Evolutionary conservation across 345 rosid genomes (phyloP).

Genomic region (Lepidium sativum): DNA sequence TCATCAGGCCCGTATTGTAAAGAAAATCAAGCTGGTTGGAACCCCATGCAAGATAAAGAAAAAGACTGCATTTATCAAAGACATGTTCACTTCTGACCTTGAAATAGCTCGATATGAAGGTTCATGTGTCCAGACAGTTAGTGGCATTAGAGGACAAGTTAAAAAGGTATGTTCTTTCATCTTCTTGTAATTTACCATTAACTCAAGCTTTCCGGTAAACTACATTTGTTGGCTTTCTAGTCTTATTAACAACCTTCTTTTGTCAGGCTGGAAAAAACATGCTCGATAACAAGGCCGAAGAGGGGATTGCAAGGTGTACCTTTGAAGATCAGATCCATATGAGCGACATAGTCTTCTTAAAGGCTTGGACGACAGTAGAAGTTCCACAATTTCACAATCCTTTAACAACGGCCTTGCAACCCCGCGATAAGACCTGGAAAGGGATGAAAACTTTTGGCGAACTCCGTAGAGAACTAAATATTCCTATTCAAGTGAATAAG

Average conservation of each 20-base stretch:
- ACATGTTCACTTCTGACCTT: conserved; percentile 95
- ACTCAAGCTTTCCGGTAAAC: not conserved
- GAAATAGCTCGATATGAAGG: conserved; percentile 91
- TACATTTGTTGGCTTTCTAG: not conserved
- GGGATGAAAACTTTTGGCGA: conserved; percentile 91
- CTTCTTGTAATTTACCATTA: not conserved
- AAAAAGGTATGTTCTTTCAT: conserved; percentile 55
- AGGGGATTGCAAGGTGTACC: conserved; percentile 90
- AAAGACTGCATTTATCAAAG: conserved; percentile 77
- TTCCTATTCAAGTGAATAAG: conserved; percentile 70
- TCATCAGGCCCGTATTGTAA: conserved; percentile 65
- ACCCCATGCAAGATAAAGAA: conserved; percentile 83
- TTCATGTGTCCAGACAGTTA: conserved; percentile 71
- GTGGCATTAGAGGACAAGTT: conserved; percentile 91
- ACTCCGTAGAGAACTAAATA: conserved; percentile 61
- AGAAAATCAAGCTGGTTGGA: conserved; percentile 87
- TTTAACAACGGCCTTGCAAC: conserved; percentile 79
- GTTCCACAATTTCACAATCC: conserved; percentile 73
- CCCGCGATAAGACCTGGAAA: conserved; percentile 67
- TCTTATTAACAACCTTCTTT: not conserved
- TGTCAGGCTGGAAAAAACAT: conserved; percentile 77
- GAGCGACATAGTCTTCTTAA: conserved; percentile 85
- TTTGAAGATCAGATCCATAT: conserved; percentile 91
- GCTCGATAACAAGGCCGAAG: conserved; percentile 60
- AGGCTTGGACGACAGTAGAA: conserved; percentile 77